A percentile compares a stretch with the other conserved stretches of the same genome.
phyloP scores from a whole-genome alignment of 2,329 filamentous ascomycete species.

The Colletotrichum zoysiae region DNA sequence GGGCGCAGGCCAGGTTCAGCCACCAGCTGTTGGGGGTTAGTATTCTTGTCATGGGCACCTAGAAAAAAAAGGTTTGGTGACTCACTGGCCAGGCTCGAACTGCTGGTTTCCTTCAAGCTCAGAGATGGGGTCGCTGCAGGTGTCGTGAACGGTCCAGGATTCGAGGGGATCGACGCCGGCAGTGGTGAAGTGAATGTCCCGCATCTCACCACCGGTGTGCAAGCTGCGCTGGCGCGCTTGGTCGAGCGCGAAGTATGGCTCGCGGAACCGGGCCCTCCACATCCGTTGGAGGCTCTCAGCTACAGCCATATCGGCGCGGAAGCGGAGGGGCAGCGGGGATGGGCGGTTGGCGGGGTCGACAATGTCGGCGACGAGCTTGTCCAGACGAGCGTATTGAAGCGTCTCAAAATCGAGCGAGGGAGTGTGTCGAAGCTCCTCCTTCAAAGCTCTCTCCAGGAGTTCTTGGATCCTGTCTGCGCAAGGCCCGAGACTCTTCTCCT shows the following conservation, averaged over 20 bases:
- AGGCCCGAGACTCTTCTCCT: conserved; percentile 49
- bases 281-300: conserved; percentile 56
- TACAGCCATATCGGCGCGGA: conserved; percentile 51
- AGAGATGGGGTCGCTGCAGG: conserved; percentile 49
- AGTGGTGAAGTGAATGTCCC: conserved; percentile 56
- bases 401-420: conserved; percentile 55
- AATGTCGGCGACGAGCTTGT: conserved; percentile 59
- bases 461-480: conserved; percentile 52
- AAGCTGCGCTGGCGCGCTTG: conserved; percentile 55
- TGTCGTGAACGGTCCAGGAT: conserved; percentile 54
- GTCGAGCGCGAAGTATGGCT: conserved; percentile 61
- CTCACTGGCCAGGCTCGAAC: conserved; percentile 65
- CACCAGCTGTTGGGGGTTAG: conserved; percentile 63
- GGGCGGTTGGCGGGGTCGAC: conserved; percentile 49
- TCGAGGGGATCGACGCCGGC: conserved; percentile 47
- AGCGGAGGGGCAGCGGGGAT: conserved; percentile 47
- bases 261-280: conserved; percentile 60
- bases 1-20: conserved; percentile 67
- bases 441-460: conserved; percentile 55
- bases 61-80: conserved; percentile 9
- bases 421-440: conserved; percentile 52
- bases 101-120: conserved; percentile 56
- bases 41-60: background rate
- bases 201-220: conserved; percentile 54
- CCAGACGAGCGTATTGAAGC: conserved; percentile 55